Evolutionary conservation across 108 stramenopile genomes (phyloP), one percentile per base, ranked within the genome.

Genomic region (Nitzschia palea): DNA sequence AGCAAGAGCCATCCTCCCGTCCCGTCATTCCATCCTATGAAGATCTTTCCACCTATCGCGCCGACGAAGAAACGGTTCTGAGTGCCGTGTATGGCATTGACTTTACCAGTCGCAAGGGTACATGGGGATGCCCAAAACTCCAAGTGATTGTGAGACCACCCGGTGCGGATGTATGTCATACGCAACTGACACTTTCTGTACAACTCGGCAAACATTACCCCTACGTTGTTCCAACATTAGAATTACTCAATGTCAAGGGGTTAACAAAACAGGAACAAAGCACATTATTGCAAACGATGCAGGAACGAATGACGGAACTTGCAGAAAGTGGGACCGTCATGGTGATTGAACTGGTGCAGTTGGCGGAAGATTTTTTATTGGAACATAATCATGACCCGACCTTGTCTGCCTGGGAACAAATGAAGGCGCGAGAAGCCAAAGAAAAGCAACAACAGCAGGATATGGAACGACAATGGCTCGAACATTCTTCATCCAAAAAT

Each of bases 11-110:
- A 2, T 20, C 26, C 35, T 3, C 12, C 9, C 44, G 28, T 22
- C 6, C 17, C 15, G 9, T 40, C 4, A 59, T 80, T 50, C 80
- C 80, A 20, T 45, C 69, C 15, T 76, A 68, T 33, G 91, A 93
- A 62, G 88, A 93, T 65, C 71, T 90, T 26, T 93, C 92, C 8
- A 45, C 71, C 12, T 65, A 59, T 23, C 68, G 89, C 1, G 80
- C 75, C 55, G 92, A 93, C 51, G 92, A 93, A 65, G 88, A 79
- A 55, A 88, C 87, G 0, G 89, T 86, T 15, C 65, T 93, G 28
- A 42, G 79, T 6, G 87, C 84, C 6, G 84, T 93, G n/a, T 93
- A 93, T 55, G 88, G 86, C 18, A 51, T 62, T 36, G 91, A 93
- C 34, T 93, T 86, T 57, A 36, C 67, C 18, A 27, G 67, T 3